These are phyloP conservation scores for Silene conica DNA, from an alignment of 148 eudicot genomes.

Conservation along the genomic window DNA sequence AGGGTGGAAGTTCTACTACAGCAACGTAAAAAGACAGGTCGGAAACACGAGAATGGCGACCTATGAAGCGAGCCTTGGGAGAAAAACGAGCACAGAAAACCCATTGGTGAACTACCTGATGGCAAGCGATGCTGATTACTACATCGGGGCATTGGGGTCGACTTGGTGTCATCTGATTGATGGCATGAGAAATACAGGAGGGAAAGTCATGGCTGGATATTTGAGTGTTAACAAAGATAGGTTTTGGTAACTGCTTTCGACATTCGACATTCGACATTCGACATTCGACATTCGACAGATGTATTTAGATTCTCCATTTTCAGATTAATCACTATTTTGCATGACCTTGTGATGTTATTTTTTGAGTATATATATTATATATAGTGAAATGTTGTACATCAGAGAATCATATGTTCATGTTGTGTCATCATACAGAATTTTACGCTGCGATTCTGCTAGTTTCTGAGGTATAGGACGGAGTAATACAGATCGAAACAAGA, in stretches of 20 bases:
- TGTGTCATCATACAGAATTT: background rate
- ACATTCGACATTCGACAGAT: background rate
- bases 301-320: background rate
- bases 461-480: background rate
- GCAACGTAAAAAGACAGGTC: conserved; percentile 63
- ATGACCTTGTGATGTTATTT: conserved; percentile 6
- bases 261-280: too few species aligned
- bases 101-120: conserved; percentile 92
- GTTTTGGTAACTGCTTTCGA: conserved; percentile 50
- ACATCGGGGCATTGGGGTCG: conserved; percentile 89
- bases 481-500: background rate
- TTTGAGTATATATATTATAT: background rate
- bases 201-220: conserved; percentile 95
- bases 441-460: background rate
- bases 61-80: conserved; percentile 87
- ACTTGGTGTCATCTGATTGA: conserved; percentile 92
- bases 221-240: conserved; percentile 91
- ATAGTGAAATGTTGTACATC: conserved; percentile 11
- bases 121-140: conserved; percentile 87
- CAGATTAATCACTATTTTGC: conserved; percentile 12
- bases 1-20: conserved; percentile 73
- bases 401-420: conserved; percentile 3
- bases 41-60: conserved; percentile 78
- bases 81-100: conserved; percentile 85
- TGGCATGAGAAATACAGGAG: conserved; percentile 94